Evolutionary conservation across 2,329 filamentous ascomycete genomes (phyloP), one percentile per base, ranked within the genome.

Genomic region (Diaporthe nobilis): DNA sequence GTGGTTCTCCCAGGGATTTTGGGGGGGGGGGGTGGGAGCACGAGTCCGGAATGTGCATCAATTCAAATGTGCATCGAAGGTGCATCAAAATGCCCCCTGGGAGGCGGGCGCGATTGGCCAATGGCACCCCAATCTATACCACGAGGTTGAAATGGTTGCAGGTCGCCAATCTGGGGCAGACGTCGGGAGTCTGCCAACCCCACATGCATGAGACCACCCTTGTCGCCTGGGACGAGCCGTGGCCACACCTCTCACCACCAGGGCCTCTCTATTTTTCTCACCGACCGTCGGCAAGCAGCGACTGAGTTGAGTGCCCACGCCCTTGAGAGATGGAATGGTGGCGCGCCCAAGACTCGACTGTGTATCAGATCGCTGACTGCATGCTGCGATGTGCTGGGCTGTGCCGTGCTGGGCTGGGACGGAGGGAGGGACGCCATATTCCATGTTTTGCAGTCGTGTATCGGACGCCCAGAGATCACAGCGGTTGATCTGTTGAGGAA

Each of bases 291-390:
- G 58, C 37, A 63, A 17, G 60, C 25, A 63, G 58, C 58, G 37
- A 63, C 34, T 61, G 37, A 31, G n/a, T 31, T 47, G 60, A 28
- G 42, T 44, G 42, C 25, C 34, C 42, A n/a, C 20, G 28, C 31
- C 34, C 34, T n/a, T 4, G 39, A 47, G 42, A 42, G 31, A 25
- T 34, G 28, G 20, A 53, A 68, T 68, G 63, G 65, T 53, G 31
- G 65, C 47, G 31, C 13, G 28, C 65, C 63, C 61, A 68, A 51
- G 44, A 68, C 44, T 28, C 44, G 31, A 53, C 31, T 51, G 65
- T 53, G 65, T 68, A 68, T 68, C 65, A 68, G 65, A 68, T 68
- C 65, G 49, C 65, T 68, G 65, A 68, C 65, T 53, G 65, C 65
- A 68, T 68, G 65, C 44, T 53, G 34, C 42, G 28, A 47, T 67